phyloP scores from a whole-genome alignment of 2,329 filamentous ascomycete species.

The Alternaria gaisen region DNA sequence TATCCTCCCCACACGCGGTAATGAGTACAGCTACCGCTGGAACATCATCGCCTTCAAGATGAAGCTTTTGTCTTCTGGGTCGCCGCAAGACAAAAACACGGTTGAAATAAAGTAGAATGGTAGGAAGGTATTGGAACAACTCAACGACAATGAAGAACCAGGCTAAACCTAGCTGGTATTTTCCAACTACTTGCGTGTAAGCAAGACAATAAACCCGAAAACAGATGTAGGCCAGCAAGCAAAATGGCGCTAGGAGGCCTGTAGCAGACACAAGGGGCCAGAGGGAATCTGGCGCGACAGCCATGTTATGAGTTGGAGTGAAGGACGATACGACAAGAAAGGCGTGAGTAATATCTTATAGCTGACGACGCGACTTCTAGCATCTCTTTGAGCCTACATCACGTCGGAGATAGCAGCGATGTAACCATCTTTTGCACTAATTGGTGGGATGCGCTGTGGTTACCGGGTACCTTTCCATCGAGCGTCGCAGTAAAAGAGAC shows the following conservation, averaged over 20 bases:
- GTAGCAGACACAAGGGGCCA: background rate
- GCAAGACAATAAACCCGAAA: background rate
- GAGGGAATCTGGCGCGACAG: background rate
- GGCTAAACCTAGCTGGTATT: background rate
- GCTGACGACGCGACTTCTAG: background rate
- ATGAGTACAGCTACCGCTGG: slow-evolving; percentile 57
- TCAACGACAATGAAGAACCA: slow-evolving; percentile 1
- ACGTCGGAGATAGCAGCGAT: background rate
- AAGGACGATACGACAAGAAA: background rate
- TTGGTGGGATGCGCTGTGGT: background rate
- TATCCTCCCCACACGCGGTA: slow-evolving; percentile 56
- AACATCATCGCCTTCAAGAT: slow-evolving; percentile 15
- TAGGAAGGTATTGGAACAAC: background rate
- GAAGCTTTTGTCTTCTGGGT: slow-evolving; percentile 2
- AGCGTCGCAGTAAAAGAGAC: background rate
- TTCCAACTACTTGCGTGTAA: background rate
- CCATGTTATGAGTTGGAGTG: background rate
- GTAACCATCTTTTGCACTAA: background rate
- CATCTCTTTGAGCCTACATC: background rate
- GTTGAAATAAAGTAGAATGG: background rate
- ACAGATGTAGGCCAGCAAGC: background rate
- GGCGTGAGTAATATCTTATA: background rate
- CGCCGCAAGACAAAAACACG: background rate
- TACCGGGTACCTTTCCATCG: background rate
- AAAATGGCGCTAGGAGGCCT: background rate